These are phyloP conservation scores for Ceratobasidium sp. DNA, from an alignment of 1,284 basidiomycete species.

Conservation along the genomic window DNA sequence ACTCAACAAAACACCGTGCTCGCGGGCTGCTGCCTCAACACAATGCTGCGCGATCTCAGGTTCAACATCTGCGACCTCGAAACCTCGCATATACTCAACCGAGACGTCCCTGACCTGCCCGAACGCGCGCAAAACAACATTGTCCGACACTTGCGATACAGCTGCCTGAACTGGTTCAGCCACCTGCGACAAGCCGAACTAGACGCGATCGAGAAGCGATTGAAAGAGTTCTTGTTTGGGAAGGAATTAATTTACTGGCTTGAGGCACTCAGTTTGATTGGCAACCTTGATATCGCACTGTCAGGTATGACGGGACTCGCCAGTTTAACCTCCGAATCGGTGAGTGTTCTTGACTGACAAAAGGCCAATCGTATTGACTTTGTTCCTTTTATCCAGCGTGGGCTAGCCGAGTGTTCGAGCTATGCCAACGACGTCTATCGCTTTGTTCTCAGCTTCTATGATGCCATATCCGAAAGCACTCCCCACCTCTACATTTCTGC, in stretches of 20 bases:
- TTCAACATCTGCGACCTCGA: constrained; percentile 23
- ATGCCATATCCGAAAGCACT: not conserved
- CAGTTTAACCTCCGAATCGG: not conserved
- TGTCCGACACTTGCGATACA: not conserved
- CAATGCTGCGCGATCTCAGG: not conserved
- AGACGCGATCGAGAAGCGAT: not conserved
- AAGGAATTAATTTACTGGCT: not conserved
- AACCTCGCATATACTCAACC: constrained; percentile 1
- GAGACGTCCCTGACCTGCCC: not conserved
- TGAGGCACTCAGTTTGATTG: constrained; percentile 10
- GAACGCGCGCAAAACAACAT: not conserved
- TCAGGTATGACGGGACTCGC: not conserved
- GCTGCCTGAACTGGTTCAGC: constrained; percentile 3
- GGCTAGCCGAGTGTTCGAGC: not conserved
- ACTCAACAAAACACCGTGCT: not conserved
- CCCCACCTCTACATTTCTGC: constrained; percentile 14
- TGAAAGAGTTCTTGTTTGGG: not conserved
- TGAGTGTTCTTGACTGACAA: not conserved
- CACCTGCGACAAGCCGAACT: not conserved
- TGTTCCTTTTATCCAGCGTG: not conserved
- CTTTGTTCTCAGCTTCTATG: constrained; percentile 2
- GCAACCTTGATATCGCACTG: not conserved
- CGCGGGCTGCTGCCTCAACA: not conserved
- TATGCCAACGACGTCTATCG: constrained; percentile 1
- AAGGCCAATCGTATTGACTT: not conserved